These are phyloP conservation scores for Westerdykella ornata DNA, from an alignment of 2,329 filamentous ascomycete species.

Conservation along the genomic window DNA sequence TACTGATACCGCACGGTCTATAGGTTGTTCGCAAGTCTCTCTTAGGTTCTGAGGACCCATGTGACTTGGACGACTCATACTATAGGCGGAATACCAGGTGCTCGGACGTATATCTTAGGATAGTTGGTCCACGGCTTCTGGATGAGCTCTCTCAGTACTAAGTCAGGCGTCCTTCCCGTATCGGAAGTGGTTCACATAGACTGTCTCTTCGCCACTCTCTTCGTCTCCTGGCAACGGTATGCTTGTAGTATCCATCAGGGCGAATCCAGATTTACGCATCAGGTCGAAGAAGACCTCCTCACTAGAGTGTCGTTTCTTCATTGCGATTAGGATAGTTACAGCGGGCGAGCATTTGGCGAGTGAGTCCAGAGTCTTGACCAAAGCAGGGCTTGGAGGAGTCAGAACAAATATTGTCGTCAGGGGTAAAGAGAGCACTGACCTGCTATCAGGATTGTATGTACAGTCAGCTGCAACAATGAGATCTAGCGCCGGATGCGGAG, in stretches of 20 bases:
- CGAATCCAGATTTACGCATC: conserved; percentile 29
- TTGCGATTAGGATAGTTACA: conserved; percentile 52
- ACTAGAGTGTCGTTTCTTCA: conserved; percentile 61
- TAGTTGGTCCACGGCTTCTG: no score
- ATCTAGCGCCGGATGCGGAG: conserved; percentile 38
- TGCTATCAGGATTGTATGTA: conserved; percentile 64
- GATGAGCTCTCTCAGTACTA: background rate
- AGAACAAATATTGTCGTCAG: background rate
- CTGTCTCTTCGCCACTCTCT: conserved; percentile 20
- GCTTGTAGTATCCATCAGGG: background rate
- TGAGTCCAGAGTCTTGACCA: conserved; percentile 52
- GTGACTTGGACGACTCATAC: no score
- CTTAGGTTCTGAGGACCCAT: no score
- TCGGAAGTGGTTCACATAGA: conserved; percentile 19
- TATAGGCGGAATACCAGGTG: no score
- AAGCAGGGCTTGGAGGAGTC: conserved; percentile 43
- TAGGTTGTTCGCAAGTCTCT: no score
- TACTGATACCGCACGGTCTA: no score
- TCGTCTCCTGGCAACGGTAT: conserved; percentile 10
- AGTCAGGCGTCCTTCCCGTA: background rate
- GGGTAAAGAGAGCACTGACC: conserved; percentile 12
- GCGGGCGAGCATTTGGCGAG: conserved; percentile 46
- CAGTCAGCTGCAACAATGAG: conserved; percentile 63
- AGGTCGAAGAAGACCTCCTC: conserved; percentile 61
- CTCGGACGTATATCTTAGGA: no score